Evolutionary conservation across 179 eudicot genomes (phyloP).

Genomic region (Beta corolliflora): DNA sequence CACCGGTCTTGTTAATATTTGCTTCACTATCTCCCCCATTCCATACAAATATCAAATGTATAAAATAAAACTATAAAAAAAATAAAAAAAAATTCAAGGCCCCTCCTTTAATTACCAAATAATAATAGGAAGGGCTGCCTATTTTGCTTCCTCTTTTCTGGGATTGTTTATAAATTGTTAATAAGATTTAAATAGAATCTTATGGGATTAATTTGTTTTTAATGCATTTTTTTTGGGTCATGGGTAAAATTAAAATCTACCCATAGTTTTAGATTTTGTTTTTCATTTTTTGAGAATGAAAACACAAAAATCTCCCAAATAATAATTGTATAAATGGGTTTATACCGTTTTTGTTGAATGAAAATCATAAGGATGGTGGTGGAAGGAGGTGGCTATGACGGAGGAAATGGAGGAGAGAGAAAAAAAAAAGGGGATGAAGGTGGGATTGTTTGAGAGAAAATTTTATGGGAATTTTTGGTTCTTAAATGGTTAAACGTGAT

Average conservation of each 20-base stretch:
- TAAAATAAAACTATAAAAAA: neutral
- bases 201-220: neutral
- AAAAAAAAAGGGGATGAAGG: constrained; percentile 20
- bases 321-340: neutral
- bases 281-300: neutral
- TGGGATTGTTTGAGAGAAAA: constrained; percentile 4
- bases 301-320: neutral
- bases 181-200: too few relatives aligned
- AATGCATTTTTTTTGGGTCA: constrained; percentile 18
- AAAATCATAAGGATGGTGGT: neutral
- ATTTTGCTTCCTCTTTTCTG: neutral
- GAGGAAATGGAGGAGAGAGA: constrained; percentile 15
- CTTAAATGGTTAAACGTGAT: constrained; percentile 28
- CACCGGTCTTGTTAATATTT: constrained; percentile 59
- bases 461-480: constrained; percentile 9
- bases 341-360: neutral
- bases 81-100: neutral
- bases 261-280: neutral
- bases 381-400: constrained; percentile 25
- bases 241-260: neutral
- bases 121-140: constrained; percentile 32
- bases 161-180: neutral
- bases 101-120: constrained; percentile 20
- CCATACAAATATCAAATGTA: constrained; percentile 5
- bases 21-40: constrained; percentile 69